Percentiles rank a stretch among this genome's conserved stretches.
These are phyloP conservation scores for Hypocrella siamensis DNA, from an alignment of 2,329 filamentous ascomycete genomes.

Conservation along the genomic window DNA sequence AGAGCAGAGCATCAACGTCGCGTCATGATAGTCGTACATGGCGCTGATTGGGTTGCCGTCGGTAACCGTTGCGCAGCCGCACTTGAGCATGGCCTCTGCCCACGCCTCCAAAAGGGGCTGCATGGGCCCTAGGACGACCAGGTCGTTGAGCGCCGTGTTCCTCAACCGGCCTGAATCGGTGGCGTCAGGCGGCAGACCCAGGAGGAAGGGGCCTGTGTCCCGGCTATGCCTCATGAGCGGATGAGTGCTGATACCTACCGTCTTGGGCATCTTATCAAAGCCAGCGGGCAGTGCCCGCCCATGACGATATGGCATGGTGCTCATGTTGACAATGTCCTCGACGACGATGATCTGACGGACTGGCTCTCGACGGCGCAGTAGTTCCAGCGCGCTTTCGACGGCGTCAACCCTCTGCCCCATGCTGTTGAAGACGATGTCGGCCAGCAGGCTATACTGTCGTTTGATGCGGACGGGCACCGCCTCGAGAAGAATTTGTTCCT, in stretches of 20 bases:
- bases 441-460: no score
- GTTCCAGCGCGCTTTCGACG: constrained; percentile 6
- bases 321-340: constrained; percentile 14
- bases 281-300: constrained; percentile 11
- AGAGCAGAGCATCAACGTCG: constrained; percentile 3
- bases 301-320: constrained; percentile 12
- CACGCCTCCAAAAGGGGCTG: constrained; percentile 4
- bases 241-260: constrained; percentile 15
- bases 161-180: constrained; percentile 12
- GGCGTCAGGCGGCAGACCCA: constrained; percentile 14
- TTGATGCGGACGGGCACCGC: no score
- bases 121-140: constrained; percentile 5
- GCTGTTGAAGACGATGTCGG: neutral
- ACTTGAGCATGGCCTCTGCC: constrained; percentile 1
- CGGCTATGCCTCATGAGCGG: neutral
- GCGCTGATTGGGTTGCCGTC: constrained; percentile 1
- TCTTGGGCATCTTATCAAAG: constrained; percentile 9
- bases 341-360: constrained; percentile 16
- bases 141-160: constrained; percentile 8
- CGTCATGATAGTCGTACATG: constrained; percentile 4
- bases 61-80: neutral
- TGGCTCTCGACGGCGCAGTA: constrained; percentile 10
- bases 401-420: neutral
- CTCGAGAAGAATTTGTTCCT: neutral
- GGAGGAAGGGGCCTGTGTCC: constrained; percentile 9